Base-by-base conservation (phyloP, 768 basidiomycete genomes). In the Dendrothele bispora region DNA sequence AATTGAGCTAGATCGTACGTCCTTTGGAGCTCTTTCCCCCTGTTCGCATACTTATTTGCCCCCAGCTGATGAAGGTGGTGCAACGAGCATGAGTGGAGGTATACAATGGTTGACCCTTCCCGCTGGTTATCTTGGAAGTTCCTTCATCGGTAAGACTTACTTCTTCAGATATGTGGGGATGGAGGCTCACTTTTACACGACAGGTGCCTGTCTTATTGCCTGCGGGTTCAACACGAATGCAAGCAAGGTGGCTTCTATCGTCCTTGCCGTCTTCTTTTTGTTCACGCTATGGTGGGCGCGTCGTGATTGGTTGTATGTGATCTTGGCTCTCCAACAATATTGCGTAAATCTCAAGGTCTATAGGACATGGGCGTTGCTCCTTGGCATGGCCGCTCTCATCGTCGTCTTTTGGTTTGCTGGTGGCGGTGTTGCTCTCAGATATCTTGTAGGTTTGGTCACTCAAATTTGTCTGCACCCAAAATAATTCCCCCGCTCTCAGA, bases 191-290 rank as follows among this genome's bases (percentile, higher is more conserved):
- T 95, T 59, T 91, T 95, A 43, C 94, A 94, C 21, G n/a, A n/a
- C n/a, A n/a, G n/a, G n/a, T n/a, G 93, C 91, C 2, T 78, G 79
- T 36, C 72, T 97, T 32, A 94, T 97, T 49, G 80, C 91, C 11
- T 91, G 89, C 52, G 92, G 91, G 11, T 93, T 93, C 61, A 80
- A 93, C 64, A 91, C 88, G 38, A 84, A 89, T 54, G 93, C 93
- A 3, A 88, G 85, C 68, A 95, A 95, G 62, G 59, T 93, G 37
- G 92, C 91, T 1, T 82, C 81, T 18, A 64, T 95, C 18, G 83
- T 85, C 7, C 74, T 95, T 41, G 93, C 84, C 7, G 87, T 64
- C n/a, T 89, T 92, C 66, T 95, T 94, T 69, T 54, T 95, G 26
- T 74, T 94, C 55, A 93, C 91, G 1, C 74, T 94, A 3, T 95